A percentile compares a stretch with the other conserved stretches of the same genome.
Evolutionary conservation across 257 asterid genomes (phyloP).

Genomic region (Petunia secreta): DNA sequence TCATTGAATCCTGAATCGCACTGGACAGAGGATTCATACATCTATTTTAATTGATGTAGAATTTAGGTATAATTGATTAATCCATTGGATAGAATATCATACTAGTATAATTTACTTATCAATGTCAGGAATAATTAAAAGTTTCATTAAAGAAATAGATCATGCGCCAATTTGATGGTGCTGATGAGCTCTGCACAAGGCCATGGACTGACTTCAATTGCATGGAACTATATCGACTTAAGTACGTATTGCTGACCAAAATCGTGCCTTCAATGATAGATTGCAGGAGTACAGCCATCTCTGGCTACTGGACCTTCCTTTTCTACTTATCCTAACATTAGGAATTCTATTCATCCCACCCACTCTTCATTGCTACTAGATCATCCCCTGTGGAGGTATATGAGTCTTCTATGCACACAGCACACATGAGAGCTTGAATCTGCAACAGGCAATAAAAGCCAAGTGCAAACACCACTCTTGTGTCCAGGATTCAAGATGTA

Average conservation of each 20-base stretch:
- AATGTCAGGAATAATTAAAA: background rate
- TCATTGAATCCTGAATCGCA: background rate
- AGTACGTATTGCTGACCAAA: too few species aligned
- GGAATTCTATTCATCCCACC: too few species aligned
- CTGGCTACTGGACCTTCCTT: too few species aligned
- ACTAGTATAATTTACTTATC: background rate
- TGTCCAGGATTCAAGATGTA: background rate
- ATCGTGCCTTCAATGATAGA: too few species aligned
- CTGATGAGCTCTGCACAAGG: conserved; percentile 68
- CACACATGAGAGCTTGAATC: conserved; percentile 85
- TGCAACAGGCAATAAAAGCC: conserved; percentile 18
- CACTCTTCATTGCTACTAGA: conserved; percentile 85
- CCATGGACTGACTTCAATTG: conserved; percentile 81
- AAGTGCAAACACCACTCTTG: too few species aligned
- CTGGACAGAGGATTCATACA: background rate
- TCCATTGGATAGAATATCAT: background rate
- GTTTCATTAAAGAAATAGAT: conserved; percentile 42
- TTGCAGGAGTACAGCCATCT: too few species aligned
- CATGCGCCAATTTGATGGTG: conserved; percentile 51
- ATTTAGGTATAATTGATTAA: background rate
- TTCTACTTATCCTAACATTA: too few species aligned
- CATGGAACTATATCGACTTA: too few species aligned
- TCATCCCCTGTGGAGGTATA: conserved; percentile 89
- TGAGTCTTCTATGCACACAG: conserved; percentile 84
- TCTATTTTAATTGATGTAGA: too few species aligned